phyloP scores from a whole-genome alignment of 2,329 filamentous ascomycete genomes.

The Orbilia oligospora region DNA sequence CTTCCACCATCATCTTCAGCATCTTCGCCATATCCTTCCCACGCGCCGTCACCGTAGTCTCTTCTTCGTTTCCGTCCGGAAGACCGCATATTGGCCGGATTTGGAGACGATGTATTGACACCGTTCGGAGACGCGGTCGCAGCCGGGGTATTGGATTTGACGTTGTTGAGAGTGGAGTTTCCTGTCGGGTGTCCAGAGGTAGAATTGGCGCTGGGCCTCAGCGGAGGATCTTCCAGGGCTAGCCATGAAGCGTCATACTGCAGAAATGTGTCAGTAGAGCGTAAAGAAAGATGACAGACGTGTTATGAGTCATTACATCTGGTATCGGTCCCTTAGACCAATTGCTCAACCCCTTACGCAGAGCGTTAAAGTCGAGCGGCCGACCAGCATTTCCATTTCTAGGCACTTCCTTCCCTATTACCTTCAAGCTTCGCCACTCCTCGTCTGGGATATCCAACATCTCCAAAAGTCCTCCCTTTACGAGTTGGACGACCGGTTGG shows the following conservation, averaged over 20 bases:
- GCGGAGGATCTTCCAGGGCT: slow-evolving; percentile 63
- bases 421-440: slow-evolving; percentile 67
- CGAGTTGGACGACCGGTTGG: slow-evolving; percentile 59
- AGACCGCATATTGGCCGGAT: slow-evolving; percentile 49
- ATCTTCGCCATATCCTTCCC: slow-evolving; percentile 68
- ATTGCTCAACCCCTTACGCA: slow-evolving; percentile 59
- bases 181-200: slow-evolving; percentile 45
- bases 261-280: slow-evolving; percentile 37
- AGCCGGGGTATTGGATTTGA: slow-evolving; percentile 49
- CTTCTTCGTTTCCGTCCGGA: slow-evolving; percentile 55
- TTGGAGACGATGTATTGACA: slow-evolving; percentile 55
- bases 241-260: slow-evolving; percentile 64
- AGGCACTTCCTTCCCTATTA: slow-evolving; percentile 67
- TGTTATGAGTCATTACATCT: slow-evolving; percentile 51
- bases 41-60: slow-evolving; percentile 60
- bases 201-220: slow-evolving; percentile 45
- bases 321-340: slow-evolving; percentile 55
- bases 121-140: slow-evolving; percentile 51
- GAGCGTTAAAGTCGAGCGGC: slow-evolving; percentile 48
- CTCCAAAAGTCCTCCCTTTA: slow-evolving; percentile 58
- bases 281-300: neutral
- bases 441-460: slow-evolving; percentile 67
- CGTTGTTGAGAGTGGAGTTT: slow-evolving; percentile 46
- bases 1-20: slow-evolving; percentile 68
- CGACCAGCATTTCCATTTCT: slow-evolving; percentile 51